Percentiles rank a stretch among this genome's conserved stretches.
Evolutionary conservation across 2,329 filamentous ascomycete genomes (phyloP).

Genomic region (Aspergillus clavatus): DNA sequence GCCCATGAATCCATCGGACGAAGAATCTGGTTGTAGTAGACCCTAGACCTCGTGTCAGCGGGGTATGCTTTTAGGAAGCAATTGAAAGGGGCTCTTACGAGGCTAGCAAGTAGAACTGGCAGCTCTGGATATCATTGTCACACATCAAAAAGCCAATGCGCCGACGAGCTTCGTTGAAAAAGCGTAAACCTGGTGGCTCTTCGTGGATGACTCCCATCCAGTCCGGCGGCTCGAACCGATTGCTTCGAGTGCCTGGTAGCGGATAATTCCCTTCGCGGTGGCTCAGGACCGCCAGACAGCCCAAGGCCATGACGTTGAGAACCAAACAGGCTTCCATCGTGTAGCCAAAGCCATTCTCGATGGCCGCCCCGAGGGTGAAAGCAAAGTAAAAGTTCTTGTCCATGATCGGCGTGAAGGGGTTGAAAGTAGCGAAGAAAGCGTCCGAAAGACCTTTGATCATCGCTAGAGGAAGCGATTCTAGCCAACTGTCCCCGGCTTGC

Average conservation of each 20-base stretch:
- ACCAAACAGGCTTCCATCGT: conserved; percentile 51
- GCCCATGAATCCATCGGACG: conserved; percentile 53
- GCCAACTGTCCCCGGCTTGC: conserved; percentile 38
- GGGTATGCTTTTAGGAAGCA: not conserved
- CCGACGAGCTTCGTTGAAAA: conserved; percentile 52
- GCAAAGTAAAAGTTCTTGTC: conserved; percentile 51
- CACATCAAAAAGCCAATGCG: conserved; percentile 50
- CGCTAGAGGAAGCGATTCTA: conserved; percentile 45
- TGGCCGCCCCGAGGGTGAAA: conserved; percentile 45
- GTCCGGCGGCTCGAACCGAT: conserved; percentile 34
- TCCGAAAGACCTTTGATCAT: conserved; percentile 50
- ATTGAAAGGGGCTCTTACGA: conserved; percentile 30
- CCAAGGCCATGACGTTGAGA: conserved; percentile 49
- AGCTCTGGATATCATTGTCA: conserved; percentile 48
- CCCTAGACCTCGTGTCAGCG: conserved; percentile 15
- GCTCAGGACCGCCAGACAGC: conserved; percentile 47
- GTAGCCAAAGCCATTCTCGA: conserved; percentile 49
- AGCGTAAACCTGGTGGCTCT: conserved; percentile 46
- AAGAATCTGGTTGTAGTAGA: conserved; percentile 50
- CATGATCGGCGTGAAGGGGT: conserved; percentile 50
- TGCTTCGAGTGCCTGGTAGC: conserved; percentile 34
- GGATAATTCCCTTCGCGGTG: conserved; percentile 48
- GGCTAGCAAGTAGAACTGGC: conserved; percentile 50
- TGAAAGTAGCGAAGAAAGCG: conserved; percentile 52
- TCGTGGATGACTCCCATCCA: conserved; percentile 37